A percentile compares a stretch with the other conserved stretches of the same genome.
These are phyloP conservation scores for Chlamydomonas eustigma DNA, from an alignment of 139 green algal genomes.

Conservation along the genomic window DNA sequence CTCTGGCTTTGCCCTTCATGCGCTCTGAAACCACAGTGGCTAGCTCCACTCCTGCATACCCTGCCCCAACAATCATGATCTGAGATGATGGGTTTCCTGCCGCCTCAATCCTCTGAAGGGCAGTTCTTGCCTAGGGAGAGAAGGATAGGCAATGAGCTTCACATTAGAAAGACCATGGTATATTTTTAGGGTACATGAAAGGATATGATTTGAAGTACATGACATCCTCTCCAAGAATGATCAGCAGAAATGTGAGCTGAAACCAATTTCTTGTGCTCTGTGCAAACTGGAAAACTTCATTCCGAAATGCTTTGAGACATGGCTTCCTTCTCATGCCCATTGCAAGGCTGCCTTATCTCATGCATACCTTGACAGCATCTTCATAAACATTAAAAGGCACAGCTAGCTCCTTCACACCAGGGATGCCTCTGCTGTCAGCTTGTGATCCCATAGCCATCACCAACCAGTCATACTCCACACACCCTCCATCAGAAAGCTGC, in stretches of 20 bases:
- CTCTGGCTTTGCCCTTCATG: constrained; percentile 19
- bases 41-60: constrained; percentile 90
- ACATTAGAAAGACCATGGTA: no score
- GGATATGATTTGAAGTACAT: no score
- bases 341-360: no score
- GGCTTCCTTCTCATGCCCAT: no score
- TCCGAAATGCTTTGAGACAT: no score
- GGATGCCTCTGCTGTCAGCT: constrained; percentile 52
- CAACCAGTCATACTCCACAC: constrained; percentile 85
- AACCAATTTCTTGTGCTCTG: no score
- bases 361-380: constrained; percentile 56
- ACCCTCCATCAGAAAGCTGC: constrained; percentile 44
- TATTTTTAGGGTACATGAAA: no score
- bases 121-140: constrained; percentile 12
- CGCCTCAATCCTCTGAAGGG: constrained; percentile 42
- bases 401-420: constrained; percentile 76
- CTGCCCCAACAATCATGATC: constrained; percentile 81
- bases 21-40: constrained; percentile 67
- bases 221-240: no score
- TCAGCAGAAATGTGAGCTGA: no score
- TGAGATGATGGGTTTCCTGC: not conserved
- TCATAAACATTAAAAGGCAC: constrained; percentile 76
- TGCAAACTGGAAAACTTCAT: no score
- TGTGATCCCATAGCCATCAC: constrained; percentile 77
- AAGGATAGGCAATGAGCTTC: not conserved